Evolutionary conservation across 495 filamentous ascomycete genomes (phyloP), one percentile per base, ranked within the genome.

Genomic region (Hypoxylon subgilvum): DNA sequence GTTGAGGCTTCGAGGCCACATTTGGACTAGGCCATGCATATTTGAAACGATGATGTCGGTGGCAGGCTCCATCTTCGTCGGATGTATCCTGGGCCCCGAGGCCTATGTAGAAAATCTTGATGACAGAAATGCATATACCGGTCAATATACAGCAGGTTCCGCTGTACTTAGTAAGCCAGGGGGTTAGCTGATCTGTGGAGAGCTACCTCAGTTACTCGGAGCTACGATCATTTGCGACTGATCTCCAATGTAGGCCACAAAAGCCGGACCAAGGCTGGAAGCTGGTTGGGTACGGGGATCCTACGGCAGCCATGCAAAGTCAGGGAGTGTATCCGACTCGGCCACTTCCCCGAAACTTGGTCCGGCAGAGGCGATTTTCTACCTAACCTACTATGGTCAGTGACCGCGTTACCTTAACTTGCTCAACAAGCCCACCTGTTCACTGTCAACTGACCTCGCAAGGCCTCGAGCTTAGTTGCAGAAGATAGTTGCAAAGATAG

Each of bases 81-180:
- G 14, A 49, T 28, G 6, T 25, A 31, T 57, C 8, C 22, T 32
- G 42, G 49, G 18, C 23, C 19, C 32, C 23, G 36, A 40, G 30
- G 27, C 48, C 38, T 53, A 40, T 13, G 44, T 35, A 22, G 25
- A 47, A 31, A 44, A 49, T 55, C 38, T 39, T 38, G 18, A 53
- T 2, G 36, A 13, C 6, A 42, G 0, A 10, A 55, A 12, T 18
- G 54, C 49, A 59, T 55, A 54, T 42, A 64, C 49, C 60, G 49
- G 25, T 22, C 48, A 41, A 53, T 54, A 46, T 53, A 54, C 36
- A 14, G 42, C 30, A 49, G 28, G 12, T 13, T 50, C 31, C 35
- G 6, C 35, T 58, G 52, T 45, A 52, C 53, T 52, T 63, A 63
- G 48, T 63, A 57, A 58, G 48, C 36, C 38, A 18, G 2, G 36